Evolutionary conservation across 768 basidiomycete genomes (phyloP), one percentile per base, ranked within the genome.

Genomic region (Tylopilus felleus): DNA sequence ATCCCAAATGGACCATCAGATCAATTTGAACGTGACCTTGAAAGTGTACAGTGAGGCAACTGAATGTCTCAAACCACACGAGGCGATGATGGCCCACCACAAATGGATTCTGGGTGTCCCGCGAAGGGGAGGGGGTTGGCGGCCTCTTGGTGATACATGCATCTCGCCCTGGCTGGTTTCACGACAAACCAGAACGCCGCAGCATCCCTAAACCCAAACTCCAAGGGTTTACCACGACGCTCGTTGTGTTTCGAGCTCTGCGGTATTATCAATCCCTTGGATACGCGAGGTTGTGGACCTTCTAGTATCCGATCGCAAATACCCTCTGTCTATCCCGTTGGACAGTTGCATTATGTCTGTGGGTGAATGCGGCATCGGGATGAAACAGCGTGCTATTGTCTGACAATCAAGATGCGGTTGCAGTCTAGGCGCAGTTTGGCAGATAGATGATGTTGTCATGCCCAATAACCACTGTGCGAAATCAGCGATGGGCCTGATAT

Each of bases 401-500:
- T 27, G 4, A 27, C 25, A 7, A 27, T 27, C 4, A 7, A 27
- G 25, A 8, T 36, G 35, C 7, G 35, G 35, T 36, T 14, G 16
- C 16, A 36, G 33, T 8, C 12, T 33, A 33, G 12, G 31, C 31
- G 31, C 8, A 12, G 36, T 38, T 38, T 38, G 8, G 38, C 10
- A 38, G n/a, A 16, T 36, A 36, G 16, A 36, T 7, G 25, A 27
- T 38, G 38, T n/a, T 19, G 38, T 2, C 38, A 9, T 19, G 38
- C 38, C 38, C 38, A 40, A 10, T 5, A 12, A 10, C 19, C 39
- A 22, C 39, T 35, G 64, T 57, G 49, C 19, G 47, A 60, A 57
- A 58, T 63, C 67, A 50, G 69, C 57, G 63, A 71, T 69, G 59
- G 60, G 46, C 68, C 67, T 48, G 68, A 71, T 69, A 69, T 71